These are phyloP conservation scores for Colletotrichum graminicola DNA, from an alignment of 2,329 filamentous ascomycete genomes.

Conservation along the genomic window DNA sequence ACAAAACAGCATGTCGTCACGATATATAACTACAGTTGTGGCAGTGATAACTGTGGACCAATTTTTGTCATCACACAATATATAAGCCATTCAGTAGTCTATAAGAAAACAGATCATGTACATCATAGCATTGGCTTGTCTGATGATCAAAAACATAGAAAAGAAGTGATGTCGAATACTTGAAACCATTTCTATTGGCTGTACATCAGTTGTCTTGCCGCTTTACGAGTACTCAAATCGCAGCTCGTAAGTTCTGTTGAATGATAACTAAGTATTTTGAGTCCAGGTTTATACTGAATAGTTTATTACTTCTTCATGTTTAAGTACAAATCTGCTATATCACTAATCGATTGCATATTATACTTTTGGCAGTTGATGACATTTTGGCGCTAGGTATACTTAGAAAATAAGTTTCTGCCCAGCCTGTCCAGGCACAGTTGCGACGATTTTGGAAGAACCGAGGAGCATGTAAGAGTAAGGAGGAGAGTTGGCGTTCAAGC, in stretches of 20 bases:
- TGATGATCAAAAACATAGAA: no score
- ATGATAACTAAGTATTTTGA: not conserved
- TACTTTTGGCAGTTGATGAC: no score
- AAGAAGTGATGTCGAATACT: no score
- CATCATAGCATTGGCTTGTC: no score
- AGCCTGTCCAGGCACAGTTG: conserved; percentile 51
- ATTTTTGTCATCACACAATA: no score
- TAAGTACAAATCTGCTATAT: no score
- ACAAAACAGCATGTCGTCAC: no score
- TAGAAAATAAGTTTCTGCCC: conserved; percentile 49
- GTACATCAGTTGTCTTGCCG: not conserved
- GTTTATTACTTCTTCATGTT: not conserved
- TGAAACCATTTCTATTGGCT: not conserved
- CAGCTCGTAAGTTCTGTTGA: not conserved
- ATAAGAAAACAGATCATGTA: no score
- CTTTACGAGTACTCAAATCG: not conserved
- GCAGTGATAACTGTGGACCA: no score
- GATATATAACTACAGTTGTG: no score
- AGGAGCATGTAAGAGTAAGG: conserved; percentile 58
- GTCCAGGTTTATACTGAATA: not conserved
- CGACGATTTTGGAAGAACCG: conserved; percentile 59
- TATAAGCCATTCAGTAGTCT: no score
- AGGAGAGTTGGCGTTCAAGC: conserved; percentile 63
- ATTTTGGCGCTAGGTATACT: not conserved
- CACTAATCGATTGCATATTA: not conserved